These are phyloP conservation scores for Trametes sp. DNA, from an alignment of 1,284 basidiomycete genomes.

Conservation along the genomic window DNA sequence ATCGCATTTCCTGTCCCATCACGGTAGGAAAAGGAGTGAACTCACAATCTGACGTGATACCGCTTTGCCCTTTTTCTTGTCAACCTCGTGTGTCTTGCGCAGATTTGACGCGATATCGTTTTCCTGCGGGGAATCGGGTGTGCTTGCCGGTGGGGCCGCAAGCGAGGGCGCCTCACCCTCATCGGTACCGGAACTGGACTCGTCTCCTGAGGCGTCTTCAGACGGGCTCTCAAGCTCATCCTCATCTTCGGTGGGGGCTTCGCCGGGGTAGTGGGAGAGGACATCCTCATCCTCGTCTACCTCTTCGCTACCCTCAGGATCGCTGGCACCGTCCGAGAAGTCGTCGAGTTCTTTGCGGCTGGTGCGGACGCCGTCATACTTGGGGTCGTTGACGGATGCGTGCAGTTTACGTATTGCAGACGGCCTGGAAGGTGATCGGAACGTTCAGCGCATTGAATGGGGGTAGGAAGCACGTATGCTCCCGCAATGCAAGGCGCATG, in stretches of 20 bases:
- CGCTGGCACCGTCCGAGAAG: conserved; percentile 48
- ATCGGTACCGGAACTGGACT: conserved; percentile 33
- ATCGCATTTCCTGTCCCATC: not conserved
- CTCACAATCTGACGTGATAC: conserved; percentile 84
- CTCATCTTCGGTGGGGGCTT: conserved; percentile 37
- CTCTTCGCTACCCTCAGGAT: conserved; percentile 45
- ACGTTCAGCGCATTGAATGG: conserved; percentile 17
- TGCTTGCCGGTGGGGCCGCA: conserved; percentile 14
- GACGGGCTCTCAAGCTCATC: conserved; percentile 35
- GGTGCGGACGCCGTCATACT: conserved; percentile 76
- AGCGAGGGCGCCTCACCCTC: conserved; percentile 10
- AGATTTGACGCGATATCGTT: conserved; percentile 61
- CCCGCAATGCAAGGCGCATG: too few relatives aligned
- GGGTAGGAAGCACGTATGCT: too few relatives aligned
- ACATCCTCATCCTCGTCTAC: conserved; percentile 44
- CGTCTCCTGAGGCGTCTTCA: conserved; percentile 42
- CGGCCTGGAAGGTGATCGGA: conserved; percentile 52
- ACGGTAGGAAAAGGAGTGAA: conserved; percentile 26
- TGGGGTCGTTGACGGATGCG: conserved; percentile 69
- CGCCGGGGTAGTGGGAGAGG: conserved; percentile 13
- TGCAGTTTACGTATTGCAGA: conserved; percentile 73
- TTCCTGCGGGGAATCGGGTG: conserved; percentile 24
- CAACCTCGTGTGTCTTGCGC: conserved; percentile 67
- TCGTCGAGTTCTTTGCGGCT: conserved; percentile 65
- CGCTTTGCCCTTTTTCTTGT: conserved; percentile 80